Evolutionary conservation across 179 eudicot genomes (phyloP).

Genomic region (Beta lomatogona): DNA sequence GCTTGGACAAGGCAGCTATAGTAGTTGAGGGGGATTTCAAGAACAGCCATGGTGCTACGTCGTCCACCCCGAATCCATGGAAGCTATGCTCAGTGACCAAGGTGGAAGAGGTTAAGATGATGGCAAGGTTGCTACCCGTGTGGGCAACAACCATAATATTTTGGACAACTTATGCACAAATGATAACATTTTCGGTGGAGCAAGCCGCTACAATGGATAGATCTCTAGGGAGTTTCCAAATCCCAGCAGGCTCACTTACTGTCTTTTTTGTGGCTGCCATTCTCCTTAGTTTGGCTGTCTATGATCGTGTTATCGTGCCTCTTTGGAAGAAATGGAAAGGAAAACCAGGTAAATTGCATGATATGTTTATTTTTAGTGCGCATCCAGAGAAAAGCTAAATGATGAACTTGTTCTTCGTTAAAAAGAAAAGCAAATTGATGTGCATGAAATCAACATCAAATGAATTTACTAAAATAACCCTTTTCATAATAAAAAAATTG

Average conservation of each 20-base stretch:
- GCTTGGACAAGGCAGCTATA: slow-evolving; percentile 91
- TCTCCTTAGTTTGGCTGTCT: slow-evolving; percentile 59
- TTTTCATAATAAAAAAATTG: too few species aligned
- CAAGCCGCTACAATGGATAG: slow-evolving; percentile 89
- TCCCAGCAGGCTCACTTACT: slow-evolving; percentile 83
- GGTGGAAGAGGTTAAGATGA: slow-evolving; percentile 90
- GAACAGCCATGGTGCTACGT: background rate
- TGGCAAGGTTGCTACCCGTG: slow-evolving; percentile 64
- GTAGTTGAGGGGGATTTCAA: slow-evolving; percentile 59
- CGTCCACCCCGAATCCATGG: slow-evolving; percentile 56
- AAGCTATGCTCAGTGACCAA: slow-evolving; percentile 71
- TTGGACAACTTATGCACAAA: slow-evolving; percentile 87
- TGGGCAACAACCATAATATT: slow-evolving; percentile 94
- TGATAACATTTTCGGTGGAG: slow-evolving; percentile 88
- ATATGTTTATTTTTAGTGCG: background rate
- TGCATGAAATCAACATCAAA: too few species aligned
- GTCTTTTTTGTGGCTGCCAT: slow-evolving; percentile 85
- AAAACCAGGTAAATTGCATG: slow-evolving; percentile 56
- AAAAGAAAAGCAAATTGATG: too few species aligned
- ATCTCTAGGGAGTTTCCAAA: slow-evolving; percentile 60
- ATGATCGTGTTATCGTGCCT: slow-evolving; percentile 74
- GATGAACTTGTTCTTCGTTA: background rate
- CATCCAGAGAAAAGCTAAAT: too few species aligned
- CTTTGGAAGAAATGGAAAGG: slow-evolving; percentile 76
- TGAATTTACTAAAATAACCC: too few species aligned